Percentiles rank a stretch among this genome's conserved stretches.
Conservation (phyloP, 2,329 filamentous ascomycete genomes). For the Rhinocladiella mackenziei region DNA sequence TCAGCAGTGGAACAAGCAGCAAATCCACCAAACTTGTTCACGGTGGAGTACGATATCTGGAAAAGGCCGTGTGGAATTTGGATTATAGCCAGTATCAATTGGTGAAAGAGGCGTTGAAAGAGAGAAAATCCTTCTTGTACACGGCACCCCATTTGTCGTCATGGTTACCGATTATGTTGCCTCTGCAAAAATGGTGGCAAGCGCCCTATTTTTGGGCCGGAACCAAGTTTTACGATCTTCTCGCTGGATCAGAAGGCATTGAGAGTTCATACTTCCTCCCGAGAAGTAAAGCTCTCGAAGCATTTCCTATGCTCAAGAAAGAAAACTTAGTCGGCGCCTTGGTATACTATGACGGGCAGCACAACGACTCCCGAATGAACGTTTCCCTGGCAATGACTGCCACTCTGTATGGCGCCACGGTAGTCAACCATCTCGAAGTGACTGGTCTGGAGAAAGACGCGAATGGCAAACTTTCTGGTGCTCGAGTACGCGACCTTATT, state of each 20-base stretch:
- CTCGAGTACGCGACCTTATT: slow-evolving; percentile 67
- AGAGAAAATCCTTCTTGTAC: slow-evolving; percentile 77
- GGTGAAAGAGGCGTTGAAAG: slow-evolving; percentile 74
- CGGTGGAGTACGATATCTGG: slow-evolving; percentile 76
- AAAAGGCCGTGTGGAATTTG: slow-evolving; percentile 80
- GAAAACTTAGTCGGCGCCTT: slow-evolving; percentile 73
- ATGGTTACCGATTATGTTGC: slow-evolving; percentile 79
- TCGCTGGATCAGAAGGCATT: slow-evolving; percentile 81
- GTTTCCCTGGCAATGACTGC: slow-evolving; percentile 84
- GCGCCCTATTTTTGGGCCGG: slow-evolving; percentile 70
- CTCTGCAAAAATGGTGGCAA: slow-evolving; percentile 78
- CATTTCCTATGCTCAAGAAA: slow-evolving; percentile 83
- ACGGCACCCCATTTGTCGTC: slow-evolving; percentile 76
- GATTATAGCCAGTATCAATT: slow-evolving; percentile 75
- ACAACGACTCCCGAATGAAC: slow-evolving; percentile 92
- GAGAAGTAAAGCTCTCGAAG: slow-evolving; percentile 77
- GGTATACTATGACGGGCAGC: slow-evolving; percentile 87
- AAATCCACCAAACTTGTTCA: slow-evolving; percentile 86
- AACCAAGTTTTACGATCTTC: slow-evolving; percentile 77
- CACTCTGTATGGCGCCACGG: slow-evolving; percentile 77
- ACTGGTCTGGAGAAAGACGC: slow-evolving; percentile 71
- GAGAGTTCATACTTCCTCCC: slow-evolving; percentile 86
- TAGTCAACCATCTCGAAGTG: slow-evolving; percentile 80
- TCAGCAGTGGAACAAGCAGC: slow-evolving; percentile 74
- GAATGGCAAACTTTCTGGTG: slow-evolving; percentile 68